Percentiles rank a stretch among this genome's conserved stretches.
phyloP scores from a whole-genome alignment of 2,329 filamentous ascomycete genomes.

The Gyromitra esculenta region DNA sequence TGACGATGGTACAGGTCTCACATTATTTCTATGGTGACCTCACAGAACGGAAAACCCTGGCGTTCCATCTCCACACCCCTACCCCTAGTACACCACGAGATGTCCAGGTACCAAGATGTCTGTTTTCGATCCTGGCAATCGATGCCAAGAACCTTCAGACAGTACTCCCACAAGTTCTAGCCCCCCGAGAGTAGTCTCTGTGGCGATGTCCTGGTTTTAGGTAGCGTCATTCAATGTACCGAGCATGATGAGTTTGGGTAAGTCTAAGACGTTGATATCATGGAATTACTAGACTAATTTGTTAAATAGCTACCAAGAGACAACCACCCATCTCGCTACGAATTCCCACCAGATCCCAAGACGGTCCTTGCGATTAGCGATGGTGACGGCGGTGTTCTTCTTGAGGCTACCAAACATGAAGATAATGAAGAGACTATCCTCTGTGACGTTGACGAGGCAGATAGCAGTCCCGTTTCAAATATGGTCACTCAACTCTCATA shows the following conservation, averaged over 20 bases:
- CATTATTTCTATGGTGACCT: no score
- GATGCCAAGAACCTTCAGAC: neutral
- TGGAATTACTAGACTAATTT: neutral
- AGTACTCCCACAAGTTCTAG: conserved; percentile 66
- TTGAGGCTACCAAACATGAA: conserved; percentile 99
- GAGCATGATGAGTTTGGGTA: conserved; percentile 97
- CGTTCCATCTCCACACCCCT: no score
- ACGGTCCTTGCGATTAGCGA: conserved; percentile 92
- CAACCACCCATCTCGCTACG: conserved; percentile 97
- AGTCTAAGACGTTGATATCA: conserved; percentile 55
- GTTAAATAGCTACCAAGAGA: conserved; percentile 83
- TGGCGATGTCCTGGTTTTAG: conserved; percentile 92
- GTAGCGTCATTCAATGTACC: conserved; percentile 99
- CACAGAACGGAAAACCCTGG: no score
- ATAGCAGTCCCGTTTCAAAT: conserved; percentile 7
- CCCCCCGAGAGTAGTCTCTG: conserved; percentile 98
- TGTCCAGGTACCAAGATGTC: conserved; percentile 96
- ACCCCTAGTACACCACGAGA: conserved; percentile 99
- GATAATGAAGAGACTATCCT: conserved; percentile 94
- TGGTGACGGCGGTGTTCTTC: conserved; percentile 88
- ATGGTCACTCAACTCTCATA: conserved; percentile 56
- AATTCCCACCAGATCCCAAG: conserved; percentile 97
- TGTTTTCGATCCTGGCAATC: conserved; percentile 11
- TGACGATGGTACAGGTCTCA: no score
- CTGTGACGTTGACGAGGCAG: conserved; percentile 95